Evolutionary conservation across 805 yeast genomes (phyloP), one percentile per base, ranked within the genome.

Genomic region (Ogataea parapolymorpha): DNA sequence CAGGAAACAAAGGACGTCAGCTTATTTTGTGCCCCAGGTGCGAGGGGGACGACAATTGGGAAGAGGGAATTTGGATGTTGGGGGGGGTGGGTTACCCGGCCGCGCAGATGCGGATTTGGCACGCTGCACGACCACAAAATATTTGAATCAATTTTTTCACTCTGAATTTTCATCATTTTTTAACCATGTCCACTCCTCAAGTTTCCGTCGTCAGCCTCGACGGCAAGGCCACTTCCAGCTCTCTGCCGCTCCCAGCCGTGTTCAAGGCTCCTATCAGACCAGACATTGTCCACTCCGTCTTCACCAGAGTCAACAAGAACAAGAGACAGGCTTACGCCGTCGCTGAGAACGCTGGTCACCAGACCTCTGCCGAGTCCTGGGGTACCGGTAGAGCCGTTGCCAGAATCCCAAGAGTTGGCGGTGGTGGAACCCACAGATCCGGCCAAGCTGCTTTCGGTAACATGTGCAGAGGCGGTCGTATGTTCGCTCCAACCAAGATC

Each of bases 301-400:
- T 89, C 85, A 86, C 90, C 71, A 85, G 90, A 71, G 88, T 93
- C 65, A 90, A 90, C 95, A 93, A 93, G 93, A 93, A 93, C 96
- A 91, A 91, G 89, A 89, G 99, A 79, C 99, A 93, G 80, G 97
- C 99, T 75, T 93, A 93, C 85, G 96, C 99, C 71, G 99, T 93
- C 64, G 84, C 98, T 64, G 89, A 82, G 72, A 86, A 89, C 79
- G 99, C 99, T 68, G 99, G 99, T 80, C 95, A 88, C 84, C 98
- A 93, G 80, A 90, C 97, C 76, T 91, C 98, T 55, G 99, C 99
- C 72, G 97, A 89, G 79, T 93, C 99, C 56, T 93, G 99, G 99
- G 99, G 99, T 89, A 93, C 99, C 65, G 99, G 99, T 82, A 90
- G 99, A 82, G 99, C 99, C 77, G 96, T 93, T 70, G 98, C 99